Base-by-base conservation (phyloP, 768 basidiomycete species). In the Gelatoporia subvermispora region DNA sequence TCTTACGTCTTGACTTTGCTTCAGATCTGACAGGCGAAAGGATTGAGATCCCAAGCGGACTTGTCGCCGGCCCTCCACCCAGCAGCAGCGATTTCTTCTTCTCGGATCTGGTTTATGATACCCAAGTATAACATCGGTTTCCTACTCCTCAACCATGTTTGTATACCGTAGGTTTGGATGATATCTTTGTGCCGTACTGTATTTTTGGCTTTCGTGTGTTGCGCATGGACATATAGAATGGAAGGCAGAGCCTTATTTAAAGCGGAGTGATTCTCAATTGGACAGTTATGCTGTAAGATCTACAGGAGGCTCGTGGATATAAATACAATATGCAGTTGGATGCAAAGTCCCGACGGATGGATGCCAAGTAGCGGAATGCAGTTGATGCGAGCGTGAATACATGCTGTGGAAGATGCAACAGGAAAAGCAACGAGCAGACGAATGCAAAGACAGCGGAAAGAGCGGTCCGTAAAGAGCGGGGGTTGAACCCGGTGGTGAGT, bases 21-120 rank as follows among this genome's bases (percentile, higher is more conserved):
- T 11, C 57, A 88, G 93, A 94, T 69, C 73, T 96, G 35, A 85
- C 88, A 1, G 93, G 92, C 5, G 92, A 93, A 65, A 84, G 80
- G 68, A 86, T 93, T 15, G 88, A 93, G 60, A 90, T 95, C 59
- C 92, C 92, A 3, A 85, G 84, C 52, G 83, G 84, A 23, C 70
- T 93, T 45, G 69, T 76, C 41, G 75, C 86, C n/a, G 88, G 90
- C 11, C 79, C 84, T 34, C 88, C 90, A 44, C 91, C 91, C 11
- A 68, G 73, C 15, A 88, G 86, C 58, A 81, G 77, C 42, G 88
- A 92, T 63, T 93, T 90, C 68, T 92, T 87, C 72, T 93, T 90
- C 64, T 86, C 89, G 4, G 88, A 92, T 47, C 51, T 76, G 43
- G 54, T 54, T 16, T 62, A 63, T 34, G 57, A 58, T 25, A 43